Evolutionary conservation across 169 alveolate species (phyloP), one percentile per base, ranked within the genome.

Genomic region (Cryptosporidium xiaoi): DNA sequence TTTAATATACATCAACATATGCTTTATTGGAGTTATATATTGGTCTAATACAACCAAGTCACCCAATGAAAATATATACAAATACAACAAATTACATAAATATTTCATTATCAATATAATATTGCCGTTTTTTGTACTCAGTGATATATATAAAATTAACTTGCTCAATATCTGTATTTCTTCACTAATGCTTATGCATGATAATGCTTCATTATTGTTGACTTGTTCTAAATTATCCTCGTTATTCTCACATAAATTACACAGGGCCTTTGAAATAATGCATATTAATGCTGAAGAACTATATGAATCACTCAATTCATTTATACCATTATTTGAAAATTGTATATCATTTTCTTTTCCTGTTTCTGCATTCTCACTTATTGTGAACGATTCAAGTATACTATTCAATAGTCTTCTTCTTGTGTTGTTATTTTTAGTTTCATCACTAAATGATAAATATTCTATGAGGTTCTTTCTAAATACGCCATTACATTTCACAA

Each of bases 41-140:
- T 62, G 64, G 1, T 77, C 87, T 31, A 77, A 34, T 6, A 40
- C 62, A 8, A 27, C 33, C 44, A 62, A 77, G 50, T 56, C 77
- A 3, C 87, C 87, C 40, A 77, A 64, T 8, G 64, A 58, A 2
- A 77, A 62, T 16, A 77, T 53, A 77, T 77, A 77, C 4, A 77
- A 34, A 44, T 44, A 40, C 60, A 77, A 13, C 50, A 77, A 40
- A 77, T 77, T 77, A n/a, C 50, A 20, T 46, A 77, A 16, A n/a
- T 77, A 62, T 6, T 13, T 24, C 33, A 62, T 48, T 46, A 64
- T 29, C 58, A 77, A 20, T 20, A n/a, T 51, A 33, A 77, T 10
- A 16, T 50, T 53, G 27, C 48, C 15, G 48, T 77, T 33, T 33
- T 31, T 77, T 20, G 56, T 60, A 16, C 65, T 55, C 0, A 20